Conservation (phyloP, 352 stramenopile genomes). For the Phytophthora megakarya region DNA sequence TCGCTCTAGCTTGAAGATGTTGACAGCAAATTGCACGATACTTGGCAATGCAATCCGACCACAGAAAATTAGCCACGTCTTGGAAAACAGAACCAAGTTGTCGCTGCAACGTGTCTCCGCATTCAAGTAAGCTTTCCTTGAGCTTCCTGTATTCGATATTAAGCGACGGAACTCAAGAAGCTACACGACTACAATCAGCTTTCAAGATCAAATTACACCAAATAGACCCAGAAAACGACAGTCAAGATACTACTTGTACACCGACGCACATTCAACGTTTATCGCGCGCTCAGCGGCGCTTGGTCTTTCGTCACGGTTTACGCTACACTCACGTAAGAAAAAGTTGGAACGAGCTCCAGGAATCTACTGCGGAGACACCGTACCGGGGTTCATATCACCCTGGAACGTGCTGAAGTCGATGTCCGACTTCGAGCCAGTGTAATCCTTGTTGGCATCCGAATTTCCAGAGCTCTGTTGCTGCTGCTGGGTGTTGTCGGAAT, state of each 20-base stretch:
- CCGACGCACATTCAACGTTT: slow-evolving; percentile 39
- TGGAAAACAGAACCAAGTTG: not conserved
- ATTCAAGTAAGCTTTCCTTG: not conserved
- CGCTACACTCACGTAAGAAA: slow-evolving; percentile 42
- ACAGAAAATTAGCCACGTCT: not conserved
- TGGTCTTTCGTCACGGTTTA: slow-evolving; percentile 43
- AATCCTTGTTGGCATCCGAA: slow-evolving; percentile 21
- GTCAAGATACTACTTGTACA: slow-evolving; percentile 20
- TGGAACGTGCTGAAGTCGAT: slow-evolving; percentile 30
- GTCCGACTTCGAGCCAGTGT: slow-evolving; percentile 35
- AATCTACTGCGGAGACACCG: slow-evolving; percentile 30
- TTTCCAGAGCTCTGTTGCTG: slow-evolving; percentile 6
- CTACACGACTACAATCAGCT: not conserved
- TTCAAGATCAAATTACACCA: slow-evolving; percentile 9
- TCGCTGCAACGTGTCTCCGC: not conserved
- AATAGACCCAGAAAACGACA: slow-evolving; percentile 6
- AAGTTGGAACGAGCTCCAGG: not conserved
- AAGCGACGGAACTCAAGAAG: slow-evolving; percentile 3
- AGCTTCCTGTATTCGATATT: slow-evolving; percentile 5
- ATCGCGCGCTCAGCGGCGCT: slow-evolving; percentile 28
- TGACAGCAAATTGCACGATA: too few species aligned
- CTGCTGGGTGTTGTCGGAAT: not conserved
- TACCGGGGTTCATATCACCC: slow-evolving; percentile 18
- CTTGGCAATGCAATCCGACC: too few species aligned
- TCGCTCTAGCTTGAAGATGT: too few species aligned